Evolutionary conservation across 768 basidiomycete genomes (phyloP).

Genomic region (Leccinum longicurvipes): DNA sequence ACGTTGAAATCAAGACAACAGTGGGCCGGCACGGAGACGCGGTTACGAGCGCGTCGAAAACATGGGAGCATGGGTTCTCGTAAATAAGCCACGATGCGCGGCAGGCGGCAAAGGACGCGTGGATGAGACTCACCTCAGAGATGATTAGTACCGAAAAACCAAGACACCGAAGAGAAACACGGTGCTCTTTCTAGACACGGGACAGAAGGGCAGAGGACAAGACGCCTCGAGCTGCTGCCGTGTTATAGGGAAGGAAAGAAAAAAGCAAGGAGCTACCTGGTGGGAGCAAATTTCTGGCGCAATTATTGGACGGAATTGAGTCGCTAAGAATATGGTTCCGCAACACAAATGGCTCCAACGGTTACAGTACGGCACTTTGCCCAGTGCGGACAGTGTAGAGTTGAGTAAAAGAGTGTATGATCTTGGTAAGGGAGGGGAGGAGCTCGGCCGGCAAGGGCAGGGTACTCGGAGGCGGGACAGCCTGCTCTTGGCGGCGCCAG

Average conservation of each 20-base stretch:
- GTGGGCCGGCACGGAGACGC: slow-evolving; percentile 30
- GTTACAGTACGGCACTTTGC: slow-evolving; percentile 28
- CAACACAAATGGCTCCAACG: slow-evolving; percentile 32
- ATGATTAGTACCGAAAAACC: slow-evolving; percentile 30
- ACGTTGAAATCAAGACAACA: slow-evolving; percentile 19
- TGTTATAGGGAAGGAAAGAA: slow-evolving; percentile 29
- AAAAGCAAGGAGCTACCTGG: slow-evolving; percentile 27
- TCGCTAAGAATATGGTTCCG: slow-evolving; percentile 38
- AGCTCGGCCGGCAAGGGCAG: slow-evolving; percentile 10
- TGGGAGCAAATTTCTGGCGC: slow-evolving; percentile 33
- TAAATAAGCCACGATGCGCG: slow-evolving; percentile 32
- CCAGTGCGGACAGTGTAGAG: slow-evolving; percentile 19
- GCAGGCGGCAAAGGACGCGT: slow-evolving; percentile 29
- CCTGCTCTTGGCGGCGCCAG: slow-evolving; percentile 26
- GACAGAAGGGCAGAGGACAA: slow-evolving; percentile 25
- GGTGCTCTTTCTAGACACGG: slow-evolving; percentile 17
- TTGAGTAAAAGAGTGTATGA: slow-evolving; percentile 27
- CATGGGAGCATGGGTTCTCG: slow-evolving; percentile 25
- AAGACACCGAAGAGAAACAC: slow-evolving; percentile 19
- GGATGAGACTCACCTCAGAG: slow-evolving; percentile 31
- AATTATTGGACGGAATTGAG: slow-evolving; percentile 36
- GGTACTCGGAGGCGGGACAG: slow-evolving; percentile 22
- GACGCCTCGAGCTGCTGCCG: slow-evolving; percentile 19
- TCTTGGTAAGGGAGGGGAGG: slow-evolving; percentile 18
- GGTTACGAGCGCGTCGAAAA: slow-evolving; percentile 29